Evolutionary conservation across 805 yeast species (phyloP).

Genomic region (Geotrichum ghanense): DNA sequence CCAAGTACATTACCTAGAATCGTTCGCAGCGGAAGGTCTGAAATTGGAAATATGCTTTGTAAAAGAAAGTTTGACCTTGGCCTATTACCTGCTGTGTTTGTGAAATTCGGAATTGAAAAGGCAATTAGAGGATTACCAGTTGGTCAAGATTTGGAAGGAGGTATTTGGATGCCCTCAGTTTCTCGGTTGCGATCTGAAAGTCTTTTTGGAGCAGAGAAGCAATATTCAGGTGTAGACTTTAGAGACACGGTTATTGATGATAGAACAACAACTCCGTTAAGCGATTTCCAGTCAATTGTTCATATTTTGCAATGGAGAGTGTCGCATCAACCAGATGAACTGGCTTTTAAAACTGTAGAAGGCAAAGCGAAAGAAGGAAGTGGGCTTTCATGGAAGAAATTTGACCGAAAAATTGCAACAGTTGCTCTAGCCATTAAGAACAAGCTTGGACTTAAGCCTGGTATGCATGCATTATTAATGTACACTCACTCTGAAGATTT

Average conservation of each 20-base stretch:
- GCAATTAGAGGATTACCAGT: constrained; percentile 57
- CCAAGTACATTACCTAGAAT: constrained; percentile 78
- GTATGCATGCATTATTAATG: constrained; percentile 68
- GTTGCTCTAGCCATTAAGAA: constrained; percentile 60
- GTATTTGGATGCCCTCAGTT: constrained; percentile 72
- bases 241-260: constrained; percentile 66
- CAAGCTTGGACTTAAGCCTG: constrained; percentile 51
- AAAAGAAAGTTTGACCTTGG: constrained; percentile 71
- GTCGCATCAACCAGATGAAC: constrained; percentile 58
- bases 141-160: constrained; percentile 68
- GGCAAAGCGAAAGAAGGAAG: constrained; percentile 37
- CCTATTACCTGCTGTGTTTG: constrained; percentile 62
- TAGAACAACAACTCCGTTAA: constrained; percentile 57
- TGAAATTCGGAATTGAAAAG: constrained; percentile 60
- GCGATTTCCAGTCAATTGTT: constrained; percentile 59
- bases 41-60: constrained; percentile 83
- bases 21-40: constrained; percentile 73
- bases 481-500: constrained; percentile 83
- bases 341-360: constrained; percentile 46
- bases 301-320: constrained; percentile 79
- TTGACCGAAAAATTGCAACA: constrained; percentile 67
- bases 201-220: constrained; percentile 54
- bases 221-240: constrained; percentile 71
- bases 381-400: constrained; percentile 65
- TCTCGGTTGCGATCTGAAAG: constrained; percentile 54